phyloP scores from a whole-genome alignment of 805 yeast species.

The Ogataea neopini region DNA sequence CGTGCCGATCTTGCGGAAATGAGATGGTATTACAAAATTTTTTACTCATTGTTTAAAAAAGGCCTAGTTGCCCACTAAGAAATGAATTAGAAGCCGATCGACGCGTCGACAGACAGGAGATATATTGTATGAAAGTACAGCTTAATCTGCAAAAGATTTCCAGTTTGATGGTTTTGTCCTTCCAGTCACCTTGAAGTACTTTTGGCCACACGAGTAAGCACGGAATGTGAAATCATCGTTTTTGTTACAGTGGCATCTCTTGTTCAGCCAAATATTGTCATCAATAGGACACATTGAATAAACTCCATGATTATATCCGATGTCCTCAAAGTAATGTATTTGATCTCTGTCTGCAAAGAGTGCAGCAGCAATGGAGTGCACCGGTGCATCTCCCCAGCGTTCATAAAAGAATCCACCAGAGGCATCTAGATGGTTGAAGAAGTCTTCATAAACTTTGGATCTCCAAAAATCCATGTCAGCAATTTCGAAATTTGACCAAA shows the following conservation, averaged over 20 bases:
- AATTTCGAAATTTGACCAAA: slow-evolving; percentile 79
- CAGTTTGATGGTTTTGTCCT: slow-evolving; percentile 31
- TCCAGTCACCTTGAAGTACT: slow-evolving; percentile 32
- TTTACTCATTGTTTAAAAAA: too few relatives aligned
- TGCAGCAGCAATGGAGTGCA: slow-evolving; percentile 78
- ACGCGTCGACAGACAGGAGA: too few relatives aligned
- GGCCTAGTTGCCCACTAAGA: too few relatives aligned
- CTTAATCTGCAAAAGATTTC: slow-evolving; percentile 25
- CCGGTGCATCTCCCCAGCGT: slow-evolving; percentile 94
- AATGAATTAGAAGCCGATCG: neutral
- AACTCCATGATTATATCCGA: slow-evolving; percentile 69
- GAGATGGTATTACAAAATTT: too few relatives aligned
- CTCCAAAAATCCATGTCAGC: slow-evolving; percentile 74
- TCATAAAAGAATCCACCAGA: slow-evolving; percentile 83
- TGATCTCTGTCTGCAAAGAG: slow-evolving; percentile 56
- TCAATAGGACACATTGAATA: slow-evolving; percentile 46
- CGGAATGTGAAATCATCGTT: slow-evolving; percentile 40
- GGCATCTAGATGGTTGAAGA: slow-evolving; percentile 61
- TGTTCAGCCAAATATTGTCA: slow-evolving; percentile 26
- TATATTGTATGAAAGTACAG: neutral
- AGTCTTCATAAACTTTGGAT: slow-evolving; percentile 53
- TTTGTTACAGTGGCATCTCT: slow-evolving; percentile 42
- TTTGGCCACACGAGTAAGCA: slow-evolving; percentile 38
- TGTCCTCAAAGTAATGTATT: slow-evolving; percentile 69
- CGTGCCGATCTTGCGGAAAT: neutral